Percentiles rank a stretch among this genome's conserved stretches.
These are phyloP conservation scores for Aplosporella prunicola DNA, from an alignment of 2,329 filamentous ascomycete genomes.

Conservation along the genomic window DNA sequence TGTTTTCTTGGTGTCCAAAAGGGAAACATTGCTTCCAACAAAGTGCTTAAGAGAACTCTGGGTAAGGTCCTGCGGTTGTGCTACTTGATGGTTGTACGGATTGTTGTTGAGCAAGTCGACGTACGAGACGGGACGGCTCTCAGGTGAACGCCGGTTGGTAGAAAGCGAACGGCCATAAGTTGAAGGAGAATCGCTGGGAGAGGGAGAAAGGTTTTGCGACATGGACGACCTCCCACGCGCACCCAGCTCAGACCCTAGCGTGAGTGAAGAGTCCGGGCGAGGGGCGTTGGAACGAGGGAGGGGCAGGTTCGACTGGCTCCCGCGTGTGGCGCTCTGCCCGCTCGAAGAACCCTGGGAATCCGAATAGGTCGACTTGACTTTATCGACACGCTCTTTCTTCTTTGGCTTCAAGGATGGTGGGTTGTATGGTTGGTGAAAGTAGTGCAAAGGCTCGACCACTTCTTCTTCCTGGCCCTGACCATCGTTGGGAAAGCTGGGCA, in stretches of 20 bases:
- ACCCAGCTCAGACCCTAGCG: constrained; percentile 59
- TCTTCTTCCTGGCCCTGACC: constrained; percentile 12
- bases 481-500: neutral
- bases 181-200: constrained; percentile 30
- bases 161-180: constrained; percentile 41
- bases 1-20: constrained; percentile 85
- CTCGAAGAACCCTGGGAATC: constrained; percentile 25
- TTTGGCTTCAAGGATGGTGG: constrained; percentile 17
- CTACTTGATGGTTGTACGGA: constrained; percentile 73
- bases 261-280: constrained; percentile 69
- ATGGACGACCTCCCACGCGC: constrained; percentile 50
- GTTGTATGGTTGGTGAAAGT: constrained; percentile 41
- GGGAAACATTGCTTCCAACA: constrained; percentile 81
- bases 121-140: constrained; percentile 49
- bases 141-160: constrained; percentile 46
- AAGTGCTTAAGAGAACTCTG: constrained; percentile 61
- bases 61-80: constrained; percentile 57
- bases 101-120: constrained; percentile 53
- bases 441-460: constrained; percentile 38
- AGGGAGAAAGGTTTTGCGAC: constrained; percentile 34
- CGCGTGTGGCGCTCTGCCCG: constrained; percentile 17
- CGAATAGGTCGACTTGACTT: constrained; percentile 18
- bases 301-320: constrained; percentile 21
- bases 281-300: constrained; percentile 49
- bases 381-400: constrained; percentile 13